Evolutionary conservation across 805 yeast genomes (phyloP).

Genomic region (Suhomyces sp.): DNA sequence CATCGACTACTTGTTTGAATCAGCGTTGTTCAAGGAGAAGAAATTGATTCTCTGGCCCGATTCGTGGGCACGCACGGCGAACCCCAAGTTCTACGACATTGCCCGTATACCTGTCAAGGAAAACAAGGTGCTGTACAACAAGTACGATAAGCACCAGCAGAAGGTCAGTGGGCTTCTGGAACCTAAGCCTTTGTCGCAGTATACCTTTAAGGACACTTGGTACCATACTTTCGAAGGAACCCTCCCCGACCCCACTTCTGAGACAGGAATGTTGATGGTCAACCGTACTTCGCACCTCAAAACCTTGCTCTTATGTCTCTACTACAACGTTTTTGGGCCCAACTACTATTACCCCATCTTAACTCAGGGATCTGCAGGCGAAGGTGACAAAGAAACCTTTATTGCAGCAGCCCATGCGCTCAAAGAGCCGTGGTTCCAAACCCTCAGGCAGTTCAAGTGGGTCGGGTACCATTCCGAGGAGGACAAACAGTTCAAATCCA

Average conservation of each 20-base stretch:
- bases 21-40: slow-evolving; percentile 43
- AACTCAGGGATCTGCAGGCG: slow-evolving; percentile 73
- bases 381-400: slow-evolving; percentile 79
- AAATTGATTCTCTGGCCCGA: slow-evolving; percentile 66
- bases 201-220: slow-evolving; percentile 31
- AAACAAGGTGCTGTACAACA: slow-evolving; percentile 32
- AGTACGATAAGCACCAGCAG: slow-evolving; percentile 31
- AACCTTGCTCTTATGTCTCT: slow-evolving; percentile 56
- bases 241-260: slow-evolving; percentile 64
- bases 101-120: slow-evolving; percentile 38
- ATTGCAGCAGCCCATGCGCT: slow-evolving; percentile 62
- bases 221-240: slow-evolving; percentile 64
- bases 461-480: slow-evolving; percentile 32
- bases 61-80: slow-evolving; percentile 66
- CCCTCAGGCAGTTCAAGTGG: slow-evolving; percentile 43
- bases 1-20: slow-evolving; percentile 45
- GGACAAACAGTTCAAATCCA: slow-evolving; percentile 15
- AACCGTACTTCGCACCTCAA: slow-evolving; percentile 58
- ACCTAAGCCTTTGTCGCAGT: slow-evolving; percentile 14
- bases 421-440: slow-evolving; percentile 50
- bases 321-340: slow-evolving; percentile 67
- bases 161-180: slow-evolving; percentile 31
- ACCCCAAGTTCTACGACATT: slow-evolving; percentile 57
- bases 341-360: slow-evolving; percentile 62
- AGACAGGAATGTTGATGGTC: slow-evolving; percentile 66